Conservation (phyloP, 164 flowering plant genomes). For the Chloranthus sessilifolius region DNA sequence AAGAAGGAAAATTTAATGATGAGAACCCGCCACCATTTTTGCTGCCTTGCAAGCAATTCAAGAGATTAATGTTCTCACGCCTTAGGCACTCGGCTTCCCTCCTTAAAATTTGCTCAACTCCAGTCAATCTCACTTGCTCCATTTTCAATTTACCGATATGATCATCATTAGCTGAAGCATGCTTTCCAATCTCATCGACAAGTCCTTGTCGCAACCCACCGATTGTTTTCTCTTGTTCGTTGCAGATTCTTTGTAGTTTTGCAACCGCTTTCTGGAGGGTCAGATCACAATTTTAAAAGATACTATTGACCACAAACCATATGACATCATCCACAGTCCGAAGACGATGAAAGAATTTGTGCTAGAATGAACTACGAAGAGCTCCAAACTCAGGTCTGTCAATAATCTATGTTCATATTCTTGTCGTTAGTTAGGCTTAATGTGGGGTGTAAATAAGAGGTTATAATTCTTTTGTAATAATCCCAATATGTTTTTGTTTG, state of each 20-base stretch:
- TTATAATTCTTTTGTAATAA: too few relatives aligned
- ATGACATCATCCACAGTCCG: constrained; percentile 58
- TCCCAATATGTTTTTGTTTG: too few relatives aligned
- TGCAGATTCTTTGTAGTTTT: constrained; percentile 61
- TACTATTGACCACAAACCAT: constrained; percentile 37
- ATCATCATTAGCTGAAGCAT: constrained; percentile 36
- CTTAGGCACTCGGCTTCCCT: constrained; percentile 77
- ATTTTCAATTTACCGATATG: constrained; percentile 41
- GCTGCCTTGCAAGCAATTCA: constrained; percentile 47
- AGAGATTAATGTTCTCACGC: constrained; percentile 63
- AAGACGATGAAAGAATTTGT: constrained; percentile 28
- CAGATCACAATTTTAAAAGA: constrained; percentile 83
- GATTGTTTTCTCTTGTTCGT: constrained; percentile 86
- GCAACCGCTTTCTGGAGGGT: constrained; percentile 76
- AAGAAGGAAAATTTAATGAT: constrained; percentile 78
- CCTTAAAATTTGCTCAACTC: constrained; percentile 70
- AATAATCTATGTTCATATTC: too few relatives aligned
- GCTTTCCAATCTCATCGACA: constrained; percentile 37
- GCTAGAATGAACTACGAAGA: constrained; percentile 23
- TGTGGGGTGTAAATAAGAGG: too few relatives aligned
- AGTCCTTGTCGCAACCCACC: constrained; percentile 58
- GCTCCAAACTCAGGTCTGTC: too few relatives aligned
- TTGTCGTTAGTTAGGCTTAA: too few relatives aligned
- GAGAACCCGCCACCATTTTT: constrained; percentile 46
- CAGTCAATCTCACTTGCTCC: constrained; percentile 77